phyloP scores from a whole-genome alignment of 129 eudicot genomes.

The Helianthus tuberosus region DNA sequence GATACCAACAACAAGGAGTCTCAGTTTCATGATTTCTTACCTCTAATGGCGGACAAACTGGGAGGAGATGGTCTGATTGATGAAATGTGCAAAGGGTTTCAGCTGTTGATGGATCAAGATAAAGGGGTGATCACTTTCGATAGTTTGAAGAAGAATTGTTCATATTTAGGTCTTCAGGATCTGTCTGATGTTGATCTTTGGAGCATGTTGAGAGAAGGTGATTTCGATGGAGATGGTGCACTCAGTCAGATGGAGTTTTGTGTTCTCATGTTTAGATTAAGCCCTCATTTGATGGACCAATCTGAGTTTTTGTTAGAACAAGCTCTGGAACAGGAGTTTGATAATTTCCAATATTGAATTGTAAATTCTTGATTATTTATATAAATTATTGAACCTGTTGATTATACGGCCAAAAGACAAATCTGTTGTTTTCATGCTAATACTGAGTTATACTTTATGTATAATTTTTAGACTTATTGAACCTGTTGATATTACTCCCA shows the following conservation, averaged over 20 bases:
- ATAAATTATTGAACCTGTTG: neutral
- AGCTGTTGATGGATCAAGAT: constrained; percentile 56
- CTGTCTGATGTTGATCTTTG: constrained; percentile 55
- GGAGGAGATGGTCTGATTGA: constrained; percentile 80
- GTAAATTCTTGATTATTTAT: neutral
- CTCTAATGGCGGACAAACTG: constrained; percentile 72
- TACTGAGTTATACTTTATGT: neutral
- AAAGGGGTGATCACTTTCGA: constrained; percentile 80
- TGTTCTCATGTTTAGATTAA: constrained; percentile 80
- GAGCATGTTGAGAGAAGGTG: constrained; percentile 67
- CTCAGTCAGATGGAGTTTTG: constrained; percentile 91
- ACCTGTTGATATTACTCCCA: too few relatives aligned
- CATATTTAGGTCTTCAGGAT: constrained; percentile 62
- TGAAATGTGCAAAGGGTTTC: constrained; percentile 76
- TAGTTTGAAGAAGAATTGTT: constrained; percentile 64
- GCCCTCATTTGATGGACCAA: constrained; percentile 79
- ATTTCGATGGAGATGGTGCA: constrained; percentile 75
- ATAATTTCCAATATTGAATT: constrained; percentile 11
- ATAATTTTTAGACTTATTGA: neutral
- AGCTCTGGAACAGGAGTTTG: constrained; percentile 48
- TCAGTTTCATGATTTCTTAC: constrained; percentile 59
- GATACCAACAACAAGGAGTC: constrained; percentile 28
- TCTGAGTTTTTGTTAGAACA: constrained; percentile 67
- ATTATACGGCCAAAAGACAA: neutral
- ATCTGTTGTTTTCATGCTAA: neutral